Conservation (phyloP, 352 stramenopile genomes). For the Phytophthora idaei region DNA sequence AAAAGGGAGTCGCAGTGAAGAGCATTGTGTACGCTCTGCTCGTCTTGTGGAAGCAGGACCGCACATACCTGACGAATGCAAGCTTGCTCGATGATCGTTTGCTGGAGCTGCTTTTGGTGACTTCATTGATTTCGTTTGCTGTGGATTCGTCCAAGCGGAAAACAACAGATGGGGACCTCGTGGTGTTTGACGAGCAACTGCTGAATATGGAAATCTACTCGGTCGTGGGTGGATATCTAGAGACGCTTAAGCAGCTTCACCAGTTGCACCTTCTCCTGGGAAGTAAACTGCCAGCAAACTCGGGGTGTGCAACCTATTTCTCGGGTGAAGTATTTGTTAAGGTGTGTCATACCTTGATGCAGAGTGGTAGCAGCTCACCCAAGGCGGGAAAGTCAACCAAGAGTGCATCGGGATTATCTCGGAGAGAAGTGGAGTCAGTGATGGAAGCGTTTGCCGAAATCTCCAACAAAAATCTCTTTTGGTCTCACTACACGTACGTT, state of each 20-base stretch:
- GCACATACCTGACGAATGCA: constrained; percentile 30
- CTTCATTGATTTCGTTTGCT: constrained; percentile 52
- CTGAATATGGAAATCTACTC: constrained; percentile 62
- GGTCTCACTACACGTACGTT: constrained; percentile 37
- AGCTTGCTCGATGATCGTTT: constrained; percentile 44
- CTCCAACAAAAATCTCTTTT: constrained; percentile 31
- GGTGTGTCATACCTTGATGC: constrained; percentile 48
- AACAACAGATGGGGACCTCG: not conserved
- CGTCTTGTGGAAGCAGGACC: constrained; percentile 58
- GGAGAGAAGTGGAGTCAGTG: constrained; percentile 35
- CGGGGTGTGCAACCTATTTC: constrained; percentile 59
- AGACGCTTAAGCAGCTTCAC: constrained; percentile 61
- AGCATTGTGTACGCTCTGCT: constrained; percentile 64
- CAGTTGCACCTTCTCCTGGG: constrained; percentile 59
- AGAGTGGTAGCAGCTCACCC: constrained; percentile 8
- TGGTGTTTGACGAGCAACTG: constrained; percentile 38
- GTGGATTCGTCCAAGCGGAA: constrained; percentile 40
- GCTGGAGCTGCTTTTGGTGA: constrained; percentile 64
- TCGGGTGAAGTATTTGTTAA: constrained; percentile 70
- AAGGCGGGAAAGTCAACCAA: constrained; percentile 3
- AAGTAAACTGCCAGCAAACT: constrained; percentile 41
- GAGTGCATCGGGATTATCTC: constrained; percentile 7
- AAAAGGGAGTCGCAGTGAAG: constrained; percentile 45
- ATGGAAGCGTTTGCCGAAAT: constrained; percentile 32
- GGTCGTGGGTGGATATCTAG: constrained; percentile 50